A percentile compares a stretch with the other conserved stretches of the same genome.
These are phyloP conservation scores for Hypoxylon rubiginosum DNA, from an alignment of 2,329 filamentous ascomycete genomes.

Conservation along the genomic window DNA sequence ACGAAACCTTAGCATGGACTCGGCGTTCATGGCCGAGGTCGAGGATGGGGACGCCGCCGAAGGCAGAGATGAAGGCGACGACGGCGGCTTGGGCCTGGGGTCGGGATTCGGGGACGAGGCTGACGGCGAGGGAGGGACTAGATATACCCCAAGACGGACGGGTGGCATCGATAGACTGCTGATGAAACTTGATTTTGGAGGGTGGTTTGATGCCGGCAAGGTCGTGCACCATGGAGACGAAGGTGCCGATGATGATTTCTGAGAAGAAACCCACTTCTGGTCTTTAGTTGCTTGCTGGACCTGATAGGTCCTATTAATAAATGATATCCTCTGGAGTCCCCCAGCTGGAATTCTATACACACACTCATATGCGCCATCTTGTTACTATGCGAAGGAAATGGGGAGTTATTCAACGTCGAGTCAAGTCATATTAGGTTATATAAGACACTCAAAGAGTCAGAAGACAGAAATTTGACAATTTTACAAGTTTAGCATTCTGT, in stretches of 20 bases:
- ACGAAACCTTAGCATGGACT: slow-evolving; percentile 60
- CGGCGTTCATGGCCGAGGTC: slow-evolving; percentile 60
- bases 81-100: slow-evolving; percentile 32
- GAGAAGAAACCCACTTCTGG: neutral
- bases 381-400: neutral
- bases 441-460: neutral
- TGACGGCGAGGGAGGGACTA: slow-evolving; percentile 56
- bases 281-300: neutral
- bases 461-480: slow-evolving; percentile 3
- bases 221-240: slow-evolving; percentile 28
- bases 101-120: slow-evolving; percentile 38
- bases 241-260: slow-evolving; percentile 33
- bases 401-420: neutral
- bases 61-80: slow-evolving; percentile 31
- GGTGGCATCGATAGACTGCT: slow-evolving; percentile 86
- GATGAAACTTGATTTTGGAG: slow-evolving; percentile 88
- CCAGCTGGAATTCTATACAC: neutral
- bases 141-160: slow-evolving; percentile 78
- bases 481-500: slow-evolving; percentile 11
- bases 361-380: neutral
- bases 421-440: neutral
- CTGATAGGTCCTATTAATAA: neutral
- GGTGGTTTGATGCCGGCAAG: slow-evolving; percentile 62
- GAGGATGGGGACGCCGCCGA: slow-evolving; percentile 51
- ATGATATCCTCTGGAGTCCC: neutral